These are phyloP conservation scores for Pyrenophora teres DNA, from an alignment of 2,329 filamentous ascomycete species.

Conservation along the genomic window DNA sequence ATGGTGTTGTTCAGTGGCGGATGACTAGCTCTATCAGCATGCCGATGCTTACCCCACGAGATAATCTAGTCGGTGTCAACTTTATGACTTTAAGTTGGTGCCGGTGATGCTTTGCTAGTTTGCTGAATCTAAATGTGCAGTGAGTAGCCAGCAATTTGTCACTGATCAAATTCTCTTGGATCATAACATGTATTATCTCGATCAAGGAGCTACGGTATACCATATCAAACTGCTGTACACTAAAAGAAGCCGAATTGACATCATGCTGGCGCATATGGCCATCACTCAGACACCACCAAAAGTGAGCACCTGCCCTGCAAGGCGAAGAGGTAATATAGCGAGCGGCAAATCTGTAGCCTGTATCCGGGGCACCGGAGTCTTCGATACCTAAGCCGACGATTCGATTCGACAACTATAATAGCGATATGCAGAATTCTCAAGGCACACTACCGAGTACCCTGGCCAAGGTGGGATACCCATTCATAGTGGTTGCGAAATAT, in stretches of 20 bases:
- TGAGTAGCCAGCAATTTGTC: too few relatives aligned
- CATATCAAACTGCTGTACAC: neutral
- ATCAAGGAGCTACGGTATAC: neutral
- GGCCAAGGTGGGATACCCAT: slow-evolving; percentile 15
- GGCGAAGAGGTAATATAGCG: slow-evolving; percentile 21
- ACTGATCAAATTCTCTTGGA: too few relatives aligned
- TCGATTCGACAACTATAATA: slow-evolving; percentile 17
- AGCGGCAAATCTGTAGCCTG: slow-evolving; percentile 12
- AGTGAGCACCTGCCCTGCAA: slow-evolving; percentile 6
- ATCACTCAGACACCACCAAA: slow-evolving; percentile 2
- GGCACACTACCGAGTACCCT: slow-evolving; percentile 17
- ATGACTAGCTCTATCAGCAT: neutral
- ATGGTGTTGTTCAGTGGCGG: neutral
- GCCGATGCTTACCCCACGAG: neutral
- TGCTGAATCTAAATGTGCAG: too few relatives aligned
- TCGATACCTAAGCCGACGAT: neutral
- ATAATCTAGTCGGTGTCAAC: neutral
- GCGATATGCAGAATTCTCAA: slow-evolving; percentile 17
- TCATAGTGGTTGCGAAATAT: slow-evolving; percentile 26
- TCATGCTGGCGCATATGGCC: neutral
- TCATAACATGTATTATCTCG: too few relatives aligned
- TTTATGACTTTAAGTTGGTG: neutral
- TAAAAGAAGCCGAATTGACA: neutral
- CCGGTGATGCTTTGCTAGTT: neutral
- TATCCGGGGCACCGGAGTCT: slow-evolving; percentile 17